Conservation (phyloP, 2,329 filamentous ascomycete species). For the Botryotinia narcissicola region DNA sequence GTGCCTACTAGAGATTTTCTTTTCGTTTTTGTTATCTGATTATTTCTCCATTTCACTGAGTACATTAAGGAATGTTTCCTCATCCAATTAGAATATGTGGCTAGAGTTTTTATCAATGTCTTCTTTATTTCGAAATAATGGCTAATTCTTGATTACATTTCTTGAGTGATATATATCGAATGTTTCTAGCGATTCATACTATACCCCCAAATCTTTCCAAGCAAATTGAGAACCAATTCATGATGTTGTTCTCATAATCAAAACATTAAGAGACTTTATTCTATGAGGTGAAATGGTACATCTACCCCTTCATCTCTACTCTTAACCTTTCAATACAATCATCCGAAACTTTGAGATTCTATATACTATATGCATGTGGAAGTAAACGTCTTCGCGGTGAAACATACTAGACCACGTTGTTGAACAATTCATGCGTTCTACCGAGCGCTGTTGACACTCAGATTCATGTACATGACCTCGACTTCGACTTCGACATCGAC, state of each 20-base stretch:
- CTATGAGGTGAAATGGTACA: accelerated
- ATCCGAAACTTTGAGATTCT: neutral
- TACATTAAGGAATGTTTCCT: neutral
- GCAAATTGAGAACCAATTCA: neutral
- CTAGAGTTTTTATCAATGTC: too few species aligned
- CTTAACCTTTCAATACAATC: neutral
- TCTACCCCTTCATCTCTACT: neutral
- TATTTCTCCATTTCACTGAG: neutral
- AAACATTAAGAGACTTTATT: neutral
- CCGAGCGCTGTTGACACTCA: neutral
- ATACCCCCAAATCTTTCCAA: neutral
- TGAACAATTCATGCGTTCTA: neutral
- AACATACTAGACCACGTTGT: neutral
- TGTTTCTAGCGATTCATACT: neutral
- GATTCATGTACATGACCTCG: neutral
- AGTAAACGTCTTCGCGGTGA: neutral
- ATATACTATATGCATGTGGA: neutral
- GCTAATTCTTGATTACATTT: neutral
- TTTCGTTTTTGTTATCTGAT: neutral
- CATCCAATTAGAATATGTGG: neutral
- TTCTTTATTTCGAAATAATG: neutral
- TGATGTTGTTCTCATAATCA: neutral
- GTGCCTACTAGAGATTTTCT: neutral
- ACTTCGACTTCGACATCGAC: neutral
- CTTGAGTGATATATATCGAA: neutral